A percentile compares a stretch with the other conserved stretches of the same genome.
phyloP scores from a whole-genome alignment of 169 alveolate species.

The Cryptosporidium felis region DNA sequence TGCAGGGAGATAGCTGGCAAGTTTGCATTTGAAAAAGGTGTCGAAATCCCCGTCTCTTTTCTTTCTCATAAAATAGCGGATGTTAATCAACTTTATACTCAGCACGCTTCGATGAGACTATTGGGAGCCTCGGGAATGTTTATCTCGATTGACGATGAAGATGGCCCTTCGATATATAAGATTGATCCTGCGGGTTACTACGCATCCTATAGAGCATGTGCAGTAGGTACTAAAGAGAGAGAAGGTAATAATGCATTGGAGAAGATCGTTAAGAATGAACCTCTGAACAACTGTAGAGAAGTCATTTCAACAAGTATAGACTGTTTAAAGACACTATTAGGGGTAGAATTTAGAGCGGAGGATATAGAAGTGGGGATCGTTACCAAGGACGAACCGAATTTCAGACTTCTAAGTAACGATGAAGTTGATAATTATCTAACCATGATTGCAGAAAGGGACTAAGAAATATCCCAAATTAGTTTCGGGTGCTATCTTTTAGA shows the following conservation, averaged over 20 bases:
- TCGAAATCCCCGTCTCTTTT: constrained; percentile 90
- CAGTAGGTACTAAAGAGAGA: constrained; percentile 91
- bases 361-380: constrained; percentile 91
- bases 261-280: constrained; percentile 73
- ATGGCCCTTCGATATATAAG: constrained; percentile 91
- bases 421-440: constrained; percentile 87
- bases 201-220: constrained; percentile 92
- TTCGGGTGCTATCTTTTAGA: neutral
- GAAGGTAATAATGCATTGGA: constrained; percentile 88
- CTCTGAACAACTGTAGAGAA: constrained; percentile 46
- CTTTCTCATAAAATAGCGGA: constrained; percentile 92
- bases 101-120: constrained; percentile 94
- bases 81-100: constrained; percentile 92
- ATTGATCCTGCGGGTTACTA: constrained; percentile 97
- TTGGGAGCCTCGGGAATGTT: constrained; percentile 85
- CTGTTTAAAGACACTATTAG: constrained; percentile 63
- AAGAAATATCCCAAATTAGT: constrained; percentile 45
- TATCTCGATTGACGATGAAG: constrained; percentile 92
- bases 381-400: constrained; percentile 83
- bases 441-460: constrained; percentile 87
- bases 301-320: constrained; percentile 59
- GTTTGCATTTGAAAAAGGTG: constrained; percentile 89
- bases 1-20: constrained; percentile 89
- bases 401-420: constrained; percentile 85
- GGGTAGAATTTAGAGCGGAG: constrained; percentile 85